Evolutionary conservation across 371 early-diverging fungal genomes (phyloP).

Genomic region (Mortierella sp.): DNA sequence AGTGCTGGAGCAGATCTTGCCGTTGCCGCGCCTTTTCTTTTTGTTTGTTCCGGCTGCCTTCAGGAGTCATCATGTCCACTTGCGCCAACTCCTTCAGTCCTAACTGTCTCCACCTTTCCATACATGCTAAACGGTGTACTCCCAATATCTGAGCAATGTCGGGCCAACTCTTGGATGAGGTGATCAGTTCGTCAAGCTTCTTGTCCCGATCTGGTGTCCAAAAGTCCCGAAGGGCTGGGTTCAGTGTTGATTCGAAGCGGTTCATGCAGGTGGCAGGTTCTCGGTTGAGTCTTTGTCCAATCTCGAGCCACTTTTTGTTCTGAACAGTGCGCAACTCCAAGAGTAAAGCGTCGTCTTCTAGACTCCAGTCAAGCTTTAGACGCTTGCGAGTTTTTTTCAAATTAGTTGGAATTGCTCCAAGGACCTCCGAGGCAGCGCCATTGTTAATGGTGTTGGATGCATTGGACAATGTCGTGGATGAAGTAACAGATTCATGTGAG

Average conservation of each 20-base stretch:
- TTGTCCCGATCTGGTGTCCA: constrained; percentile 30
- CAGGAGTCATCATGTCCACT: neutral
- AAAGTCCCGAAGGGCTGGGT: constrained; percentile 25
- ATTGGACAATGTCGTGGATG: neutral
- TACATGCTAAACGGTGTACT: constrained; percentile 38
- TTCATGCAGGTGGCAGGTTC: constrained; percentile 44
- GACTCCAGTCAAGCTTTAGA: constrained; percentile 23
- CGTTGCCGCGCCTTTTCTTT: constrained; percentile 7
- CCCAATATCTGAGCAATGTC: constrained; percentile 34
- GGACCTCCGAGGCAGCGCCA: neutral
- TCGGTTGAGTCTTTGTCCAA: constrained; percentile 22
- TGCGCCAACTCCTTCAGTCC: neutral
- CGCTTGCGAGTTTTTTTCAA: constrained; percentile 16
- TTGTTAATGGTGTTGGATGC: neutral
- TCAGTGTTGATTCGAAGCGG: constrained; percentile 37
- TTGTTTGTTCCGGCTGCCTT: neutral
- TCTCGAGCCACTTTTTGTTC: constrained; percentile 41
- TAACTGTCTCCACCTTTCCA: constrained; percentile 37
- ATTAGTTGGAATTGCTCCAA: neutral
- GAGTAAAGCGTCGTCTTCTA: constrained; percentile 27
- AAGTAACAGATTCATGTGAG: neutral
- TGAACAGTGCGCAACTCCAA: constrained; percentile 17
- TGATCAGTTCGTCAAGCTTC: constrained; percentile 14
- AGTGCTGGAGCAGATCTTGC: neutral
- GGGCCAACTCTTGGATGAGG: constrained; percentile 27